phyloP scores from a whole-genome alignment of 148 eudicot species.

The Amaranthus cruentus region DNA sequence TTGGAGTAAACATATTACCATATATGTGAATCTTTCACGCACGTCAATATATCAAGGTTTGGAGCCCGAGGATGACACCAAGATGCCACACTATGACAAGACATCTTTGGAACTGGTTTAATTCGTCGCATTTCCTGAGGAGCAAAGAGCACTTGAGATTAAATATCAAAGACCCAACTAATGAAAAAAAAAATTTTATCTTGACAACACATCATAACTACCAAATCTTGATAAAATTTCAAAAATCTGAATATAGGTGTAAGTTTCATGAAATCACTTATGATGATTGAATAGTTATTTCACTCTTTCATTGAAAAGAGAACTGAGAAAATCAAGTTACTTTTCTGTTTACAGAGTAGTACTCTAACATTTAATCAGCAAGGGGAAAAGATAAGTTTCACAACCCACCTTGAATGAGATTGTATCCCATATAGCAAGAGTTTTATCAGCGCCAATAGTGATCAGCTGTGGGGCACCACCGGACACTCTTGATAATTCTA shows the following conservation, averaged over 20 bases:
- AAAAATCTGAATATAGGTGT: background rate
- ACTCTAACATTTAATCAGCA: background rate
- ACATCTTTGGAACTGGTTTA: conserved; percentile 89
- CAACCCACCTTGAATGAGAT: conserved; percentile 77
- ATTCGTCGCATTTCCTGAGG: conserved; percentile 91
- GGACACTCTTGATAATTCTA: conserved; percentile 88
- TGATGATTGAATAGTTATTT: background rate
- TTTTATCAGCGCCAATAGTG: conserved; percentile 91
- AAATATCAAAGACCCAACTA: background rate
- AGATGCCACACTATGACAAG: conserved; percentile 98
- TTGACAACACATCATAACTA: background rate
- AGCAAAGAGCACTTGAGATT: conserved; percentile 11
- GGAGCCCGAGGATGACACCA: conserved; percentile 99
- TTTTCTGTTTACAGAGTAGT: background rate
- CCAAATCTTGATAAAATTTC: background rate
- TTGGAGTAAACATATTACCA: conserved; percentile 46
- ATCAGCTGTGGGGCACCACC: conserved; percentile 95
- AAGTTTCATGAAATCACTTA: background rate
- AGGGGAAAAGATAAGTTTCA: conserved; percentile 1
- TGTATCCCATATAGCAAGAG: conserved; percentile 95
- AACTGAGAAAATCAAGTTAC: background rate
- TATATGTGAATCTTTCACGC: conserved; percentile 98
- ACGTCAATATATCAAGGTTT: conserved; percentile 93
- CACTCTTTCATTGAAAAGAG: conserved; percentile 1
- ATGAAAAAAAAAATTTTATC: background rate